Percentiles rank a stretch among this genome's conserved stretches.
phyloP scores from a whole-genome alignment of 1,139 yeast genomes.

The Candida dubliniensis region DNA sequence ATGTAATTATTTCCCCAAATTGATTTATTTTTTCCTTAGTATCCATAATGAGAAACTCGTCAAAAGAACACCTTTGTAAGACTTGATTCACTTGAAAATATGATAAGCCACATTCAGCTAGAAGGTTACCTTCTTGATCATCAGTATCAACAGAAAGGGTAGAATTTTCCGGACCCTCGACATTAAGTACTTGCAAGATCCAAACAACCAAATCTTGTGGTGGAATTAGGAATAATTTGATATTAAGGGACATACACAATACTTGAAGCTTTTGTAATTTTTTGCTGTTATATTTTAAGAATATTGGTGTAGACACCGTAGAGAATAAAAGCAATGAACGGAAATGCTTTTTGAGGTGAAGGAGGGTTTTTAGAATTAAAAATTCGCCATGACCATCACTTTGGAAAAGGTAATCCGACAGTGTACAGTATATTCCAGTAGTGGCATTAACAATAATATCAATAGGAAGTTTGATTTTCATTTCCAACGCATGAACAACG shows the following conservation, averaged over 20 bases:
- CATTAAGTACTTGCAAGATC: constrained; percentile 8
- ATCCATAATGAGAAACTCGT: constrained; percentile 5
- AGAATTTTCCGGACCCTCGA: constrained; percentile 8
- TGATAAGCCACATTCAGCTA: constrained; percentile 13
- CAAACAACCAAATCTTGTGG: constrained; percentile 4
- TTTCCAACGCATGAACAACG: constrained; percentile 7
- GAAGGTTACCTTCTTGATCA: constrained; percentile 5
- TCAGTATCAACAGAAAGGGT: neutral
- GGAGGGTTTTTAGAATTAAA: constrained; percentile 7
- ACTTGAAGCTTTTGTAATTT: constrained; percentile 11
- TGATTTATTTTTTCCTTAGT: constrained; percentile 6
- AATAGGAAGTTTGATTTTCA: constrained; percentile 5
- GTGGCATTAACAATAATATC: constrained; percentile 12
- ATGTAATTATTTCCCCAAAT: constrained; percentile 7
- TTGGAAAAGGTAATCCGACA: constrained; percentile 10
- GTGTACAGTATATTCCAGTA: constrained; percentile 10
- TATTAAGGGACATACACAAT: constrained; percentile 9
- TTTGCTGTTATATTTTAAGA: constrained; percentile 9
- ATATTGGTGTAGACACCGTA: constrained; percentile 3
- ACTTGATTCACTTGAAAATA: constrained; percentile 11
- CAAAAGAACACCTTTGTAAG: constrained; percentile 5
- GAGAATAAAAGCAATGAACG: constrained; percentile 8
- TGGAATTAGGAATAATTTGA: constrained; percentile 7
- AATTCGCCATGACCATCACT: constrained; percentile 6
- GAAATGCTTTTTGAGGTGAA: constrained; percentile 7